Evolutionary conservation across 1,139 yeast species (phyloP).

Genomic region (Saccharomycopsis hybrid): DNA sequence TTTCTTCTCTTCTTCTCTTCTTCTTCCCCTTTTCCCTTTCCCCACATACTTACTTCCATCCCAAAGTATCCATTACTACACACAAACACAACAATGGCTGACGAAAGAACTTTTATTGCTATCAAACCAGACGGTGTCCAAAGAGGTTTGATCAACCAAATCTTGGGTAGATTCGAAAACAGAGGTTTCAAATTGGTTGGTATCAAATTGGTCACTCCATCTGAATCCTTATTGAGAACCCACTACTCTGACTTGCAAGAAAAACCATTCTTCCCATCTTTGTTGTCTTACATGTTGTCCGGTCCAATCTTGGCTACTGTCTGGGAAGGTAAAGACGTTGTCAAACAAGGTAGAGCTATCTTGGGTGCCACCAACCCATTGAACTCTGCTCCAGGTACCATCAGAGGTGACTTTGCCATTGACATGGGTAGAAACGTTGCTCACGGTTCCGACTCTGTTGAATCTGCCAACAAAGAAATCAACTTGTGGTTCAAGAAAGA

Average conservation of each 20-base stretch:
- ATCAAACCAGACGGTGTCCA: conserved; percentile 99
- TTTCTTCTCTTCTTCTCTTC: too few species aligned
- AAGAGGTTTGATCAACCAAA: conserved; percentile 90
- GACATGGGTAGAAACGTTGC: conserved; percentile 99
- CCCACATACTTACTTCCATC: too few species aligned
- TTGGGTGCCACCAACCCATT: conserved; percentile 99
- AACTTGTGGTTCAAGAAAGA: conserved; percentile 97
- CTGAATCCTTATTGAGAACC: conserved; percentile 80
- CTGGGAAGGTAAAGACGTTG: conserved; percentile 99
- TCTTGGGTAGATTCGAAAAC: conserved; percentile 91
- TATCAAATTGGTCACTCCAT: conserved; percentile 84
- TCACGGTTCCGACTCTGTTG: conserved; percentile 99
- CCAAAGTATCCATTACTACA: too few species aligned
- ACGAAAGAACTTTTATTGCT: conserved; percentile 98
- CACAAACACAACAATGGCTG: conserved; percentile 14
- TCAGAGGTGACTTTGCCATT: conserved; percentile 94
- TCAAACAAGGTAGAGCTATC: conserved; percentile 95
- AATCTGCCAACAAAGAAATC: conserved; percentile 94
- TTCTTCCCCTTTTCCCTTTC: too few species aligned
- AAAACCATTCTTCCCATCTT: conserved; percentile 97
- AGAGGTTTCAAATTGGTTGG: conserved; percentile 97
- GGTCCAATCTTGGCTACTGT: conserved; percentile 99
- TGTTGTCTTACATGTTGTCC: conserved; percentile 92
- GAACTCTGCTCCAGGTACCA: conserved; percentile 97
- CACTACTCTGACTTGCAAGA: conserved; percentile 94